phyloP scores from a whole-genome alignment of 2,329 filamentous ascomycete genomes.

The Fusarium heterosporum region DNA sequence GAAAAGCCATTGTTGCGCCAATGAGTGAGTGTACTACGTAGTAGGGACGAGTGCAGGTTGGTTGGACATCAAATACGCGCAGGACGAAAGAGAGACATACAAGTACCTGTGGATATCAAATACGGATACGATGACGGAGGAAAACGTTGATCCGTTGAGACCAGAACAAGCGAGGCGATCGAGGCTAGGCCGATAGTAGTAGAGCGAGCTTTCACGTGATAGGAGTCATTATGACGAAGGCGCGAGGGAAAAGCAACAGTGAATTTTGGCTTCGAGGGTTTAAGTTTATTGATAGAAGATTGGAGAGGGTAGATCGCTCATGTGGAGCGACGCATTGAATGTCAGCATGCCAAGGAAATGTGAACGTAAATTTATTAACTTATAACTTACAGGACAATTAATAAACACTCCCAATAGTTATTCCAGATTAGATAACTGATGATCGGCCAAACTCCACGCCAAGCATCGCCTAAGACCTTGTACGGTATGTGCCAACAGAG shows the following conservation, averaged over 20 bases:
- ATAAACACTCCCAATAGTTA: background rate
- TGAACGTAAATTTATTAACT: background rate
- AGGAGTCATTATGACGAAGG: background rate
- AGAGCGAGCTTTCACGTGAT: background rate
- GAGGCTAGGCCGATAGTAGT: background rate
- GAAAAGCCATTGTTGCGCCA: slow-evolving; percentile 11
- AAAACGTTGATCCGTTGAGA: background rate
- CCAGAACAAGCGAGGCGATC: background rate
- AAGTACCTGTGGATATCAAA: background rate
- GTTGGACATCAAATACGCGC: background rate
- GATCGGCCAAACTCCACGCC: background rate
- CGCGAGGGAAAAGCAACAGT: no score
- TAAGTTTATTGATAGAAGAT: no score
- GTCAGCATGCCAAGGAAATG: background rate
- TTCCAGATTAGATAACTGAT: background rate
- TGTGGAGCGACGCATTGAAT: background rate
- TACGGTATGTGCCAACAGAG: background rate
- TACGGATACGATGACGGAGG: background rate
- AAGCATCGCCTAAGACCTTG: no score
- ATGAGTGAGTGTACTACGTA: background rate
- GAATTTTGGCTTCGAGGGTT: no score
- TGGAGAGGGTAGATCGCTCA: no score
- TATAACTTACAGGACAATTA: no score
- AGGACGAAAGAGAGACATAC: background rate
- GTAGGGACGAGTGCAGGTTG: background rate